phyloP scores from a whole-genome alignment of 1,284 basidiomycete species.

The Leccinum angustisporum region DNA sequence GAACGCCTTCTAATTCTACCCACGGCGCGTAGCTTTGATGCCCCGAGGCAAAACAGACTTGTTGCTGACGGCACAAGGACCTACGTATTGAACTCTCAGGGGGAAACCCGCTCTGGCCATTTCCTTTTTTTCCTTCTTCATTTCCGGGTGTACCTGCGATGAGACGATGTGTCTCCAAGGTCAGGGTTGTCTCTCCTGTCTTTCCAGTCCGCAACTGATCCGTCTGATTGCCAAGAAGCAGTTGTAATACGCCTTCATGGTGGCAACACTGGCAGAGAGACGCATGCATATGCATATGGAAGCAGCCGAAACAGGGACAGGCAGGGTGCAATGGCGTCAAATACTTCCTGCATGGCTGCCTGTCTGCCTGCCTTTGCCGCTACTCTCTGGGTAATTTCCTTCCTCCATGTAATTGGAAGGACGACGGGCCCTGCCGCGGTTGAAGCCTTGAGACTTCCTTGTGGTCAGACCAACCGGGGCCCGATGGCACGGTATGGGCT shows the following conservation, averaged over 20 bases:
- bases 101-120: neutral
- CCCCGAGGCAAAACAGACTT: conserved; percentile 7
- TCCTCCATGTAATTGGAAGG: conserved; percentile 4
- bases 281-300: conserved; percentile 9
- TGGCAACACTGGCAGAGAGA: conserved; percentile 5
- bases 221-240: conserved; percentile 10
- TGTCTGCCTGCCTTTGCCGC: neutral
- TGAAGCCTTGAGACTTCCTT: conserved; percentile 24
- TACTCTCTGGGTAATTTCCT: conserved; percentile 16
- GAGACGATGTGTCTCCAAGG: conserved; percentile 15
- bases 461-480: conserved; percentile 15
- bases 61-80: conserved; percentile 1
- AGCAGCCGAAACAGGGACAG: conserved; percentile 6
- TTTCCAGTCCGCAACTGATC: conserved; percentile 21
- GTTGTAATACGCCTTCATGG: conserved; percentile 17
- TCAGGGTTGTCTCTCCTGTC: conserved; percentile 15
- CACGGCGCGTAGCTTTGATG: conserved; percentile 26
- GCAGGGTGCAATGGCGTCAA: conserved; percentile 16
- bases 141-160: conserved; percentile 22
- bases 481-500: conserved; percentile 4
- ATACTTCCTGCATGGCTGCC: neutral
- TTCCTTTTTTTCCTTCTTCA: conserved; percentile 23
- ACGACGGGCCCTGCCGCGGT: conserved; percentile 20
- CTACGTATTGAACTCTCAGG: conserved; percentile 13
- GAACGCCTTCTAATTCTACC: conserved; percentile 23